A percentile compares a stretch with the other conserved stretches of the same genome.
phyloP scores from a whole-genome alignment of 1,284 basidiomycete genomes.

The Trichosporon coremiiforme region DNA sequence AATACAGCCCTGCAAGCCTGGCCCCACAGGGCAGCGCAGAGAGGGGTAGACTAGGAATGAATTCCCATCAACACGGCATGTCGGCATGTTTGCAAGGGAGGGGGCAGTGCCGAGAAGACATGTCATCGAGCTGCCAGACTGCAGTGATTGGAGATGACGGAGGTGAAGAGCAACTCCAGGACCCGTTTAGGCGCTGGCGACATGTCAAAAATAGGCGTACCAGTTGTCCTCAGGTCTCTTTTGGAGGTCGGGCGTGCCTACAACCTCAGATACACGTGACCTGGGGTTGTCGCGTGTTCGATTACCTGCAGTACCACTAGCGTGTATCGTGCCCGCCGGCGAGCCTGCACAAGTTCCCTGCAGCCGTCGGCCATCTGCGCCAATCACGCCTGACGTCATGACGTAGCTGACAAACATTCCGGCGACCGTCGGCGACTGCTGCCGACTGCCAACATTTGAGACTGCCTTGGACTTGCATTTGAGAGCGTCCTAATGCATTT shows the following conservation, averaged over 20 bases:
- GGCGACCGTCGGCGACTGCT: too few species aligned
- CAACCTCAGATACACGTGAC: too few species aligned
- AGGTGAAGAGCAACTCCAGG: too few species aligned
- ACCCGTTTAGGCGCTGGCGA: too few species aligned
- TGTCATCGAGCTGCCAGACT: too few species aligned
- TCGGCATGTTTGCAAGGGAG: background rate
- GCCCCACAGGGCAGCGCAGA: background rate
- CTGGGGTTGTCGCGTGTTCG: background rate
- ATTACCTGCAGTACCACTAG: background rate
- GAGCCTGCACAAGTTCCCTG: background rate
- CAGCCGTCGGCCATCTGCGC: background rate
- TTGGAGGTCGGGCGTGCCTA: too few species aligned
- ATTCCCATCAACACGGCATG: background rate
- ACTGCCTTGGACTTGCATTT: background rate
- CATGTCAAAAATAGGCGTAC: too few species aligned
- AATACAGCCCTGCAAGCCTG: background rate
- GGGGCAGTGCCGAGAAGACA: too few species aligned
- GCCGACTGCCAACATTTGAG: too few species aligned
- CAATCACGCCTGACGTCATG: background rate
- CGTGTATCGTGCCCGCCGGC: too few species aligned
- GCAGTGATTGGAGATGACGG: too few species aligned
- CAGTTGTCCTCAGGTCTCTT: too few species aligned
- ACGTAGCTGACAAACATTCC: background rate
- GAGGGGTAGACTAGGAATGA: background rate
- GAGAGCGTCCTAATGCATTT: background rate